Percentiles rank a stretch among this genome's conserved stretches.
phyloP scores from a whole-genome alignment of 2,329 filamentous ascomycete genomes.

The Aspergillus udagawae region DNA sequence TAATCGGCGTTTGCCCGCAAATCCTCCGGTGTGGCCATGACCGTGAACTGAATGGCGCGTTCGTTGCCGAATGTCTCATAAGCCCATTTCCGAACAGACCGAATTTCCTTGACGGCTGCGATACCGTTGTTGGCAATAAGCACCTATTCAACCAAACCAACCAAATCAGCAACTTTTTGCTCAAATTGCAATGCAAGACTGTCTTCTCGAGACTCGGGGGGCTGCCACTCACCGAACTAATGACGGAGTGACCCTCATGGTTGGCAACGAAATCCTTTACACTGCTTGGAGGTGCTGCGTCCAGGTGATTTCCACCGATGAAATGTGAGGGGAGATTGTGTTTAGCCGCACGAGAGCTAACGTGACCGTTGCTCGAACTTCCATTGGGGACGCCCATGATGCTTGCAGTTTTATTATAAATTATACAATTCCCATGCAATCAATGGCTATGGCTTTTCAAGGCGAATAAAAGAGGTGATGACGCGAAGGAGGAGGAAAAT shows the following conservation, averaged over 20 bases:
- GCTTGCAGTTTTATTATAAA: conserved; percentile 23
- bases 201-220: neutral
- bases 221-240: conserved; percentile 76
- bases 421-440: conserved; percentile 22
- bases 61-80: conserved; percentile 99
- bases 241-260: conserved; percentile 93
- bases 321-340: conserved; percentile 87
- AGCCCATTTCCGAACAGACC: conserved; percentile 99
- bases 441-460: conserved; percentile 10
- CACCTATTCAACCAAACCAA: conserved; percentile 55
- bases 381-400: conserved; percentile 41
- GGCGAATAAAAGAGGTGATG: neutral
- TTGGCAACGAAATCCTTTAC: conserved; percentile 94
- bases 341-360: conserved; percentile 70
- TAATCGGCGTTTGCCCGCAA: conserved; percentile 96
- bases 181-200: neutral
- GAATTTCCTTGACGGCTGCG: conserved; percentile 97
- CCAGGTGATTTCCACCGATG: conserved; percentile 88
- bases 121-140: conserved; percentile 99
- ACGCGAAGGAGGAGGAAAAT: neutral
- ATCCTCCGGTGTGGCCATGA: conserved; percentile 99
- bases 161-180: too few relatives aligned
- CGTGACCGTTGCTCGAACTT: conserved; percentile 47
- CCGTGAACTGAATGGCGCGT: conserved; percentile 96
- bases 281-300: conserved; percentile 73